These are phyloP conservation scores for Xylaria digitata DNA, from an alignment of 2,329 filamentous ascomycete genomes.

Conservation along the genomic window DNA sequence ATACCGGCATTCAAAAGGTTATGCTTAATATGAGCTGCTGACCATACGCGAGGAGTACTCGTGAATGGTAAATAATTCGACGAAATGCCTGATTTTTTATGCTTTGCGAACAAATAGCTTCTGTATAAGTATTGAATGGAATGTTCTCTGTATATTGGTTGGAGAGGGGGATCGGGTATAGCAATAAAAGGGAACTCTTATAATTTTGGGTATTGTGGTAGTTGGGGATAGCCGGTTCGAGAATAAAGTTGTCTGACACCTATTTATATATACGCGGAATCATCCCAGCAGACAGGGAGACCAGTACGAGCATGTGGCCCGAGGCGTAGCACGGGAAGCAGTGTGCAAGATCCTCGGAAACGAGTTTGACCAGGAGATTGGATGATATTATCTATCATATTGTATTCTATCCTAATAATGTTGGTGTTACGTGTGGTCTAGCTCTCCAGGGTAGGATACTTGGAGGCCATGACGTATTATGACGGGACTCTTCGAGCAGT, in stretches of 20 bases:
- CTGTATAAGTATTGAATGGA: neutral
- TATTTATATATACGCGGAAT: slow-evolving; percentile 19
- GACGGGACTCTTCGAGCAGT: neutral
- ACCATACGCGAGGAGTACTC: slow-evolving; percentile 5
- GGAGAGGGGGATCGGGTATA: slow-evolving; percentile 3
- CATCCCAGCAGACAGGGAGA: slow-evolving; percentile 14
- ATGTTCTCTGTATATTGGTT: neutral
- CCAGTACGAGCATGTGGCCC: slow-evolving; percentile 25
- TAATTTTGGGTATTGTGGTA: neutral
- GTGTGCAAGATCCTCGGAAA: slow-evolving; percentile 25
- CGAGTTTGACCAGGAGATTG: neutral
- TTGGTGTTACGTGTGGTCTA: neutral
- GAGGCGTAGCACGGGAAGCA: slow-evolving; percentile 29
- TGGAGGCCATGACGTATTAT: neutral
- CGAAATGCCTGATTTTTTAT: slow-evolving; percentile 4
- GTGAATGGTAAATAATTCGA: slow-evolving; percentile 12
- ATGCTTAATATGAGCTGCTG: slow-evolving; percentile 18
- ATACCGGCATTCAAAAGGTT: neutral
- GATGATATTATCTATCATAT: neutral
- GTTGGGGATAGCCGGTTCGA: slow-evolving; percentile 1
- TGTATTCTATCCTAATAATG: neutral
- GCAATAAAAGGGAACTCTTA: neutral
- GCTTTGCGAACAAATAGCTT: slow-evolving; percentile 3
- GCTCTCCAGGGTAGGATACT: neutral
- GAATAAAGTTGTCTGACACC: slow-evolving; percentile 8